Percentiles rank a stretch among this genome's conserved stretches.
phyloP scores from a whole-genome alignment of 2,329 filamentous ascomycete genomes.

The Cadophora sp. region DNA sequence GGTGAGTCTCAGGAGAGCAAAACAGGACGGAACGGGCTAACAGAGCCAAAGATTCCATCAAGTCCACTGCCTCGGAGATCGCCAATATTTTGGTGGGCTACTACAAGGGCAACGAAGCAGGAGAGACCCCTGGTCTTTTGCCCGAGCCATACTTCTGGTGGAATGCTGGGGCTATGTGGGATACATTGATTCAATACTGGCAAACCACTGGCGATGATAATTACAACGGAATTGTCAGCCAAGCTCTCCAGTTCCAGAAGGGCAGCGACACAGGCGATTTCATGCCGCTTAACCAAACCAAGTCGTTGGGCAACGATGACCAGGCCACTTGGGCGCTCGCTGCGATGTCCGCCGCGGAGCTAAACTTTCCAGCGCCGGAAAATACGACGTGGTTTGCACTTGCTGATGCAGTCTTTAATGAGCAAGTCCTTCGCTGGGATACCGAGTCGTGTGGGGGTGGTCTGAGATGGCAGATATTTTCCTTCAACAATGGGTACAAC shows the following conservation, averaged over 20 bases:
- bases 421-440: conserved; percentile 72
- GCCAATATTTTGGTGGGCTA: conserved; percentile 30
- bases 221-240: conserved; percentile 64
- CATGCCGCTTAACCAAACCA: conserved; percentile 65
- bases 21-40: background rate
- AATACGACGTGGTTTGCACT: conserved; percentile 55
- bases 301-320: conserved; percentile 71
- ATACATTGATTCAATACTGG: conserved; percentile 73
- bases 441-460: conserved; percentile 69
- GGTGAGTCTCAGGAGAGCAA: conserved; percentile 14
- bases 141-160: conserved; percentile 59
- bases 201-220: conserved; percentile 63
- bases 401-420: conserved; percentile 73
- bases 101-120: conserved; percentile 35
- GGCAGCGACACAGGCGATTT: conserved; percentile 61
- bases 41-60: conserved; percentile 35
- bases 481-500: conserved; percentile 75
- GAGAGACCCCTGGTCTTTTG: conserved; percentile 30
- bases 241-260: conserved; percentile 64
- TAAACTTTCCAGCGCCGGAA: conserved; percentile 64
- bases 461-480: conserved; percentile 79
- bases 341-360: conserved; percentile 71
- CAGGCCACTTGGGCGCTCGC: conserved; percentile 75
- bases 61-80: conserved; percentile 31
- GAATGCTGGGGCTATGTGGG: conserved; percentile 74